Conservation (phyloP, 208 protist species). For the Sergeia podlipaevii region DNA sequence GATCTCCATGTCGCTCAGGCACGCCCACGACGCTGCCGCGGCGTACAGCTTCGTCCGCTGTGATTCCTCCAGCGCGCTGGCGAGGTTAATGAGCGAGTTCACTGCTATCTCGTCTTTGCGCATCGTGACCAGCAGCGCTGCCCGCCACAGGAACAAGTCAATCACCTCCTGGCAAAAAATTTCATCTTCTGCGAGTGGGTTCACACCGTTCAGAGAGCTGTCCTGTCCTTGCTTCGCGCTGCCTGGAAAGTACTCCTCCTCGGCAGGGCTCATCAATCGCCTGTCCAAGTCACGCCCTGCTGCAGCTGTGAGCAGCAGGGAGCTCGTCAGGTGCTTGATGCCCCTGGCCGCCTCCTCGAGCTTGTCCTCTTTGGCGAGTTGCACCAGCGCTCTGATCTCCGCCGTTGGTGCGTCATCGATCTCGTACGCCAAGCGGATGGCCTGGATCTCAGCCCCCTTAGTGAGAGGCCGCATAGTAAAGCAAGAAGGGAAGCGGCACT, state of each 20-base stretch:
- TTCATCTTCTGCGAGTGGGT: constrained; percentile 45
- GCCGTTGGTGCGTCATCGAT: constrained; percentile 45
- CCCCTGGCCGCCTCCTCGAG: constrained; percentile 48
- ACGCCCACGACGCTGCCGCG: constrained; percentile 65
- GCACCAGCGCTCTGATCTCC: constrained; percentile 41
- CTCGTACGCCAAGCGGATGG: constrained; percentile 57
- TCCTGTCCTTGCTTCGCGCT: constrained; percentile 27
- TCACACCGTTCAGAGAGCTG: constrained; percentile 32
- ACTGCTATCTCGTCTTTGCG: constrained; percentile 65
- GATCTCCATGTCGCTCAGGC: constrained; percentile 81
- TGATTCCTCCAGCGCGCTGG: constrained; percentile 27
- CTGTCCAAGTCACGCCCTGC: constrained; percentile 25
- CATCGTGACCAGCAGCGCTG: constrained; percentile 73
- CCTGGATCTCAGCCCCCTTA: constrained; percentile 68
- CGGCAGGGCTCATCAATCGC: constrained; percentile 13
- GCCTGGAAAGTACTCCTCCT: constrained; percentile 24
- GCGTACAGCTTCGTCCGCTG: constrained; percentile 42
- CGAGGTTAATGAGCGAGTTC: constrained; percentile 62
- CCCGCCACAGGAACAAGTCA: constrained; percentile 71
- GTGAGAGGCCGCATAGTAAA: constrained; percentile 70
- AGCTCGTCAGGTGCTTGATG: constrained; percentile 42
- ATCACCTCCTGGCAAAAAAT: constrained; percentile 50
- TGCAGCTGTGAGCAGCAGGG: constrained; percentile 24
- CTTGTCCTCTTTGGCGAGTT: constrained; percentile 37
- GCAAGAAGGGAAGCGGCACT: constrained; percentile 72